A percentile compares a stretch with the other conserved stretches of the same genome.
Conservation (phyloP, 306 rosid species). For the Medicago lupulina region DNA sequence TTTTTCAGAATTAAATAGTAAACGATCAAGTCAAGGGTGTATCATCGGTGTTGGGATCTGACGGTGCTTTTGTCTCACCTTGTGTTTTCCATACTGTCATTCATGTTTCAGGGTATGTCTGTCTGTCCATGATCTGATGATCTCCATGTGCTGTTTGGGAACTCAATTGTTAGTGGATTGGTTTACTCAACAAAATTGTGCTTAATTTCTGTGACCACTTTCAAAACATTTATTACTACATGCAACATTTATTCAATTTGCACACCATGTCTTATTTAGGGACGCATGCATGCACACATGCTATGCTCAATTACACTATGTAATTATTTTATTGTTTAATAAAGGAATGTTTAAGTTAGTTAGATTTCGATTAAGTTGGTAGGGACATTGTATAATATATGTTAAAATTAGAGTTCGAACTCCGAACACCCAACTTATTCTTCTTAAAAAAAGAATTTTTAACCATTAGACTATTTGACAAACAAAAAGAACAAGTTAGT, state of each 20-base stretch:
- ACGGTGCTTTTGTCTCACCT: constrained; percentile 60
- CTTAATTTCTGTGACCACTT: constrained; percentile 24
- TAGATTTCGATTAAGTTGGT: too few relatives aligned
- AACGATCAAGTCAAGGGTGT: constrained; percentile 15
- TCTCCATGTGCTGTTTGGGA: constrained; percentile 41
- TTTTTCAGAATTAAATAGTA: constrained; percentile 40
- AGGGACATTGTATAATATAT: too few relatives aligned
- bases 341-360: too few relatives aligned
- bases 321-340: too few relatives aligned
- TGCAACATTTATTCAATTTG: constrained; percentile 16
- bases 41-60: constrained; percentile 61
- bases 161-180: constrained; percentile 17
- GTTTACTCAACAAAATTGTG: constrained; percentile 41
- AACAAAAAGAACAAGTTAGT: too few relatives aligned
- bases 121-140: constrained; percentile 8
- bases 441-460: too few relatives aligned
- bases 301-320: constrained; percentile 17
- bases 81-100: constrained; percentile 50
- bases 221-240: constrained; percentile 6
- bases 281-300: constrained; percentile 39
- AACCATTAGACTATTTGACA: too few relatives aligned
- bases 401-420: too few relatives aligned
- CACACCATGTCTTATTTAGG: constrained; percentile 29
- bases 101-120: constrained; percentile 49
- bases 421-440: too few relatives aligned